Evolutionary conservation across 1,284 basidiomycete species (phyloP).

Genomic region (Blastosporella zonata): DNA sequence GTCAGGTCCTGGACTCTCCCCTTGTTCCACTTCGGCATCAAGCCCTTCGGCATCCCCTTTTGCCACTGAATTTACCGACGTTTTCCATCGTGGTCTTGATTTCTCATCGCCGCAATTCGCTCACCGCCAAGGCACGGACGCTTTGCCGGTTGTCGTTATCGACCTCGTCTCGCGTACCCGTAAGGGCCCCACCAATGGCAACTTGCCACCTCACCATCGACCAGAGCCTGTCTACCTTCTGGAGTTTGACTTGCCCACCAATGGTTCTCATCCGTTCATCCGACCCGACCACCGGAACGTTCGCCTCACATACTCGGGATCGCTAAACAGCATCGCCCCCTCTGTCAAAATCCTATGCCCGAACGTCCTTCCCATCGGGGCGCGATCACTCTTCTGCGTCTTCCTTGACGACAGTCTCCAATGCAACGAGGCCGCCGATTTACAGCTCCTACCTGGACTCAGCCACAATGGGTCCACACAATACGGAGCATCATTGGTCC

Average conservation of each 20-base stretch:
- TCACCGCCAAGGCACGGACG: not conserved
- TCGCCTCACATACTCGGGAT: constrained; percentile 9
- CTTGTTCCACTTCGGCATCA: constrained; percentile 18
- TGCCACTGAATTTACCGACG: constrained; percentile 12
- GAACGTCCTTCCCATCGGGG: constrained; percentile 19
- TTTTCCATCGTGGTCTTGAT: constrained; percentile 3
- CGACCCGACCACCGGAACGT: constrained; percentile 10
- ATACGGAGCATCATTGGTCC: constrained; percentile 36
- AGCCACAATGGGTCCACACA: constrained; percentile 24
- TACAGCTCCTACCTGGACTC: constrained; percentile 21
- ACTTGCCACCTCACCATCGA: constrained; percentile 3
- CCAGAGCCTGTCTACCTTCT: constrained; percentile 13
- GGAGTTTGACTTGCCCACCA: constrained; percentile 12
- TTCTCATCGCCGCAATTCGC: constrained; percentile 7
- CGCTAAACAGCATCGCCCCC: constrained; percentile 11
- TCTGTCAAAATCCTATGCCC: constrained; percentile 16
- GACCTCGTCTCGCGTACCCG: constrained; percentile 11
- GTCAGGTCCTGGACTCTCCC: constrained; percentile 9
- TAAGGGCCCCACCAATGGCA: not conserved
- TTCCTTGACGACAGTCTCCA: constrained; percentile 29
- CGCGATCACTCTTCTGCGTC: constrained; percentile 33
- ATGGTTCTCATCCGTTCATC: constrained; percentile 10
- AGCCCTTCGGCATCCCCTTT: constrained; percentile 18
- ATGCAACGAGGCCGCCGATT: constrained; percentile 30
- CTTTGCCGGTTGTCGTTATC: constrained; percentile 8